Percentiles rank a stretch among this genome's conserved stretches.
phyloP scores from a whole-genome alignment of 768 basidiomycete genomes.

The Phaeolepiota aurea region DNA sequence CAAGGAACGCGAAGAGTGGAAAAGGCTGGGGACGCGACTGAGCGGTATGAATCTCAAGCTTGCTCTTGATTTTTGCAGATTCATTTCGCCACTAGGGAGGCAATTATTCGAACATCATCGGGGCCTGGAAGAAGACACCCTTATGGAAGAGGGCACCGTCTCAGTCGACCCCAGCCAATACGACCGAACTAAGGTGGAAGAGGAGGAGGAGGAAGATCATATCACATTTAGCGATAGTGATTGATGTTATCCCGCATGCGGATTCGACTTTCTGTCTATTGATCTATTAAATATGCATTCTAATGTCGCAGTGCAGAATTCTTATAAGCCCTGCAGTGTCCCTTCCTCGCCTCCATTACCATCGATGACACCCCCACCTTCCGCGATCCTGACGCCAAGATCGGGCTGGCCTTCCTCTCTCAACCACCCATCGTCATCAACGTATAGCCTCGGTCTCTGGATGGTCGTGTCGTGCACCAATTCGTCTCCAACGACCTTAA shows the following conservation, averaged over 20 bases:
- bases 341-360: slow-evolving; percentile 45
- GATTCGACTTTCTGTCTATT: not conserved
- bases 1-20: slow-evolving; percentile 84
- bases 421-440: slow-evolving; percentile 51
- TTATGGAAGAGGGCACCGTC: slow-evolving; percentile 79
- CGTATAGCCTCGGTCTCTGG: slow-evolving; percentile 23
- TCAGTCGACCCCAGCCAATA: slow-evolving; percentile 90
- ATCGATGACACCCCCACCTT: slow-evolving; percentile 42
- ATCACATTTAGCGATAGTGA: slow-evolving; percentile 86
- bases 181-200: slow-evolving; percentile 51
- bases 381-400: slow-evolving; percentile 39
- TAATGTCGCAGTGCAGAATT: not conserved
- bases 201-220: slow-evolving; percentile 61
- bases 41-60: slow-evolving; percentile 43
- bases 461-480: slow-evolving; percentile 26
- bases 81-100: slow-evolving; percentile 47
- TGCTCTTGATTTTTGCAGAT: not conserved
- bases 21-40: slow-evolving; percentile 48
- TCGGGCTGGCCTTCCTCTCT: slow-evolving; percentile 47
- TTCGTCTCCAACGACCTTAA: slow-evolving; percentile 48
- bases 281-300: not conserved
- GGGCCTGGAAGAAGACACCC: slow-evolving; percentile 69
- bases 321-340: slow-evolving; percentile 46
- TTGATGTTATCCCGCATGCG: slow-evolving; percentile 22
- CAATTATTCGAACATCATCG: slow-evolving; percentile 86